A percentile compares a stretch with the other conserved stretches of the same genome.
Conservation (phyloP, 345 rosid genomes). For the Euphorbia pulcherrima region DNA sequence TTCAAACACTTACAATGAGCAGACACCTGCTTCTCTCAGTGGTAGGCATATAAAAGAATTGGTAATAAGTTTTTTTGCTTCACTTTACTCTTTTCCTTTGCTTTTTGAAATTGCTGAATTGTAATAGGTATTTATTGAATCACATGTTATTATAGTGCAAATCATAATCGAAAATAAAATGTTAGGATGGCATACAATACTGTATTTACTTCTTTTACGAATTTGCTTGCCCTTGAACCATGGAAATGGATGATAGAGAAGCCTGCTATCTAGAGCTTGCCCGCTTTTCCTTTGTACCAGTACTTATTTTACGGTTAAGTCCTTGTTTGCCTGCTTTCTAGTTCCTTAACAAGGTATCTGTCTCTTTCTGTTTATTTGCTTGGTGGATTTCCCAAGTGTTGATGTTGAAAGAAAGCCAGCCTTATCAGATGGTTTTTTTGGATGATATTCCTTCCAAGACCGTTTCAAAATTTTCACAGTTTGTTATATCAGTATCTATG, state of each 20-base stretch:
- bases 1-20: conserved; percentile 37
- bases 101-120: background rate
- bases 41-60: conserved; percentile 26
- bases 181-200: background rate
- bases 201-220: background rate
- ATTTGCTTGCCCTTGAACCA: background rate
- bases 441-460: background rate
- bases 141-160: background rate
- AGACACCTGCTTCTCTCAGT: conserved; percentile 27
- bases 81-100: background rate
- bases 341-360: background rate
- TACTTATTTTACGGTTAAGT: background rate
- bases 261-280: background rate
- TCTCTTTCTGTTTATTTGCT: background rate
- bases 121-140: background rate
- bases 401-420: background rate
- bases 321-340: background rate
- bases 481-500: background rate
- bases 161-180: background rate
- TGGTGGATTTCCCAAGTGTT: background rate
- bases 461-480: too few relatives aligned
- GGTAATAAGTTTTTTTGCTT: background rate
- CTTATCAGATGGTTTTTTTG: background rate
- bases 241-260: background rate
- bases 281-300: background rate